Conservation (phyloP, 257 asterid genomes). For the Nemophila menziesii region DNA sequence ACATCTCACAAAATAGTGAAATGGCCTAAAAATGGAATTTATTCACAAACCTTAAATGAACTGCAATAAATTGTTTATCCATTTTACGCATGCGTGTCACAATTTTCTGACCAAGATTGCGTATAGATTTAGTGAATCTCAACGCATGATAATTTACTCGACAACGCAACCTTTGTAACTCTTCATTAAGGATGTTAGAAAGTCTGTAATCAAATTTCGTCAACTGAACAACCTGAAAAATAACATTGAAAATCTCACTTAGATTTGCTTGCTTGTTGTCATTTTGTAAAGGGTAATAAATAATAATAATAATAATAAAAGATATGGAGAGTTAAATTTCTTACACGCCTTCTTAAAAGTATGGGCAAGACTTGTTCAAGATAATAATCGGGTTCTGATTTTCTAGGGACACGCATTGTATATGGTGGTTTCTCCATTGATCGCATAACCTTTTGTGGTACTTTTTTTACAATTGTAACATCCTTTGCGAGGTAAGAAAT, state of each 20-base stretch:
- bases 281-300: neutral
- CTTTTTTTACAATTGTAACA: slow-evolving; percentile 73
- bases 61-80: slow-evolving; percentile 84
- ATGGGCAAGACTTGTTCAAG: slow-evolving; percentile 91
- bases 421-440: slow-evolving; percentile 99
- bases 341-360: slow-evolving; percentile 84
- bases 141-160: slow-evolving; percentile 92
- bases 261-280: slow-evolving; percentile 9
- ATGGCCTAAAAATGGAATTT: too few species aligned
- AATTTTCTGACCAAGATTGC: slow-evolving; percentile 72
- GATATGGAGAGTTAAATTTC: slow-evolving; percentile 14
- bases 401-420: slow-evolving; percentile 99
- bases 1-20: too few species aligned
- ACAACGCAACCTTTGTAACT: slow-evolving; percentile 83
- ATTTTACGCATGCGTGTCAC: slow-evolving; percentile 74
- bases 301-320: neutral
- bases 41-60: slow-evolving; percentile 94
- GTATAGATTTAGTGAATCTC: slow-evolving; percentile 74
- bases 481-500: slow-evolving; percentile 89
- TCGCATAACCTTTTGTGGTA: slow-evolving; percentile 93
- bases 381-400: slow-evolving; percentile 94
- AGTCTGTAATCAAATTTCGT: slow-evolving; percentile 98
- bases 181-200: slow-evolving; percentile 76
- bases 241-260: slow-evolving; percentile 6
- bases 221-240: slow-evolving; percentile 92